Evolutionary conservation across 768 basidiomycete genomes (phyloP).

Genomic region (Trametes cubensis): DNA sequence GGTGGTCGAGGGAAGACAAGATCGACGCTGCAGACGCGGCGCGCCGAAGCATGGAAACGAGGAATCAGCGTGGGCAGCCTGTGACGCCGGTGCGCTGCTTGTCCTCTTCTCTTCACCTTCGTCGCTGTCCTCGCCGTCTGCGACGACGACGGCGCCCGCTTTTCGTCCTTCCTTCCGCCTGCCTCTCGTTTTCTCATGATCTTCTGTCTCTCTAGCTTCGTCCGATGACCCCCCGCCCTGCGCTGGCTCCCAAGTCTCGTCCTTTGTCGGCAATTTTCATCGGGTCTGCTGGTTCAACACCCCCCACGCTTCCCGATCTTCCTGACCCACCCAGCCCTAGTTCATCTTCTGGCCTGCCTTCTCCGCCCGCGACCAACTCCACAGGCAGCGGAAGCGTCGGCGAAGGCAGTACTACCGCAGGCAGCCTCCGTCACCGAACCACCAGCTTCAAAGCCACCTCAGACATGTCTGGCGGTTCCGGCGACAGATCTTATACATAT

Average conservation of each 20-base stretch:
- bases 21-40: slow-evolving; percentile 7
- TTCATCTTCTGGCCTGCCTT: slow-evolving; percentile 69
- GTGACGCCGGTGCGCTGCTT: slow-evolving; percentile 26
- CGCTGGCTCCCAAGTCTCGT: slow-evolving; percentile 47
- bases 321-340: slow-evolving; percentile 70
- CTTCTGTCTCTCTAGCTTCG: slow-evolving; percentile 22
- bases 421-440: slow-evolving; percentile 42
- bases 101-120: slow-evolving; percentile 25
- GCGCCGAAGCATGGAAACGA: slow-evolving; percentile 26
- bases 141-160: slow-evolving; percentile 26
- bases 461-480: slow-evolving; percentile 45
- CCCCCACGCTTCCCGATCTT: slow-evolving; percentile 61
- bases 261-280: slow-evolving; percentile 67
- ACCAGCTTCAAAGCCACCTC: slow-evolving; percentile 33
- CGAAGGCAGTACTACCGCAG: slow-evolving; percentile 48
- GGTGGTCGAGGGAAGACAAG: slow-evolving; percentile 5
- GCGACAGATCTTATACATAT: slow-evolving; percentile 38
- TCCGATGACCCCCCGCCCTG: slow-evolving; percentile 55
- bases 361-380: slow-evolving; percentile 84
- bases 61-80: slow-evolving; percentile 22
- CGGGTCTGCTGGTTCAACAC: slow-evolving; percentile 46
- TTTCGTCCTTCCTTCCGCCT: slow-evolving; percentile 24
- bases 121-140: slow-evolving; percentile 28
- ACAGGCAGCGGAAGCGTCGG: slow-evolving; percentile 80
- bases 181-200: slow-evolving; percentile 24